Conservation (phyloP, 805 yeast species). For the Nakazawaea ambrosiae region DNA sequence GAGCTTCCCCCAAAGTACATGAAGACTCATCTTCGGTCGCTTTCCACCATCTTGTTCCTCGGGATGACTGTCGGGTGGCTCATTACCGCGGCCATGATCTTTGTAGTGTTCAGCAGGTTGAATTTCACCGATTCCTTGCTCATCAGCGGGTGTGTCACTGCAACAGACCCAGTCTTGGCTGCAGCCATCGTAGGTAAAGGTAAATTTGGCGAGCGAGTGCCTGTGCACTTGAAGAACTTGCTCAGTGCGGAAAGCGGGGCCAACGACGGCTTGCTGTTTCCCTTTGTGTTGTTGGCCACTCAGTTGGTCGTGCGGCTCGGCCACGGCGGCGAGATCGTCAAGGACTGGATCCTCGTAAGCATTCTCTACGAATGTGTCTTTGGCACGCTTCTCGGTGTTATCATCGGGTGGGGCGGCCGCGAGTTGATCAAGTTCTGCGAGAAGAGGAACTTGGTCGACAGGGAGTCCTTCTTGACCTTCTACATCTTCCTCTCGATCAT, state of each 20-base stretch:
- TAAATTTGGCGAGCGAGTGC: slow-evolving; percentile 83
- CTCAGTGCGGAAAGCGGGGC: slow-evolving; percentile 85
- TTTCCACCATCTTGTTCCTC: slow-evolving; percentile 66
- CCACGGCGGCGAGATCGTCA: slow-evolving; percentile 58
- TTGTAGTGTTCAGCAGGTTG: slow-evolving; percentile 63
- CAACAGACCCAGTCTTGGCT: slow-evolving; percentile 92
- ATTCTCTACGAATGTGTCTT: slow-evolving; percentile 75
- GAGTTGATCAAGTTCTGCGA: slow-evolving; percentile 73
- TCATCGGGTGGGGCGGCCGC: slow-evolving; percentile 66
- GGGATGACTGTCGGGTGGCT: slow-evolving; percentile 93
- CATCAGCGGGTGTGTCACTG: slow-evolving; percentile 84
- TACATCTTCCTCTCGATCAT: slow-evolving; percentile 75
- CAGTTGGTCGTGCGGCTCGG: slow-evolving; percentile 62
- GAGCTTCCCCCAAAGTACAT: slow-evolving; percentile 87
- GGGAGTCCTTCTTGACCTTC: slow-evolving; percentile 83
- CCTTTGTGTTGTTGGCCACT: slow-evolving; percentile 70
- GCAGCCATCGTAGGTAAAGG: slow-evolving; percentile 96
- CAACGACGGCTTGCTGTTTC: slow-evolving; percentile 95
- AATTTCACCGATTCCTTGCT: slow-evolving; percentile 65
- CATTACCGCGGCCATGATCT: slow-evolving; percentile 70
- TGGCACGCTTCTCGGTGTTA: slow-evolving; percentile 69
- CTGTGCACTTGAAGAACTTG: slow-evolving; percentile 84
- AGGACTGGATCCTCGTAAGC: slow-evolving; percentile 74
- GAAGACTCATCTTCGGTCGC: slow-evolving; percentile 77
- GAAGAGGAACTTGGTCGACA: slow-evolving; percentile 59